Conservation (phyloP, 306 rosid genomes). For the Rosa multiflora region DNA sequence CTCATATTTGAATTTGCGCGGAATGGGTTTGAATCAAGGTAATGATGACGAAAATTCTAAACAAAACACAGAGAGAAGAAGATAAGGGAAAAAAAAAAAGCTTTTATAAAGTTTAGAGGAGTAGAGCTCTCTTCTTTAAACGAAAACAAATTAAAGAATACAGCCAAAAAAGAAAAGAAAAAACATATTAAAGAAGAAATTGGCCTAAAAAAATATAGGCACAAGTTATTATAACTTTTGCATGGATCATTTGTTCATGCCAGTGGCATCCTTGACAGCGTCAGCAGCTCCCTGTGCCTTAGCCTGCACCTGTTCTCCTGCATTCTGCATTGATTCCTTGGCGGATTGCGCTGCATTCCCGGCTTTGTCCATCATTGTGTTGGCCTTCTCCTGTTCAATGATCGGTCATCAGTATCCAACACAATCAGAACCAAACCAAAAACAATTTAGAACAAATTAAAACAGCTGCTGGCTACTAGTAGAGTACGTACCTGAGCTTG, state of each 20-base stretch:
- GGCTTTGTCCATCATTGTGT: constrained; percentile 50
- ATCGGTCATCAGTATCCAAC: neutral
- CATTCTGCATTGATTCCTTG: constrained; percentile 48
- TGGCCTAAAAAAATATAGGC: neutral
- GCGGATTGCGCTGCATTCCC: constrained; percentile 49
- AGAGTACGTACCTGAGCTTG: constrained; percentile 45
- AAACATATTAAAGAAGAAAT: neutral
- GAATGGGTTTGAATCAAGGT: neutral
- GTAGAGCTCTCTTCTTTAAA: neutral
- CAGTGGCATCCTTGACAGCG: constrained; percentile 63
- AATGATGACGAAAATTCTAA: neutral
- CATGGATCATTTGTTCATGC: constrained; percentile 42
- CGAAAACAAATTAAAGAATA: neutral
- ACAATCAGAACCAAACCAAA: neutral
- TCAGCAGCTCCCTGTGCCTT: constrained; percentile 64
- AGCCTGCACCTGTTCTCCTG: constrained; percentile 50
- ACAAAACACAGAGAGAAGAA: no score
- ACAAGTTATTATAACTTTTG: neutral
- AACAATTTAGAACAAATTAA: neutral
- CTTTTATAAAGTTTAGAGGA: neutral
- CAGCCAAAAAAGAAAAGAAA: neutral
- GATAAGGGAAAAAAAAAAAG: neutral
- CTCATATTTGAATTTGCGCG: no score
- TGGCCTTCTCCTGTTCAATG: constrained; percentile 49
- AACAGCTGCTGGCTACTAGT: neutral